phyloP scores from a whole-genome alignment of 164 flowering plant genomes.

The Kingdonia uniflora region DNA sequence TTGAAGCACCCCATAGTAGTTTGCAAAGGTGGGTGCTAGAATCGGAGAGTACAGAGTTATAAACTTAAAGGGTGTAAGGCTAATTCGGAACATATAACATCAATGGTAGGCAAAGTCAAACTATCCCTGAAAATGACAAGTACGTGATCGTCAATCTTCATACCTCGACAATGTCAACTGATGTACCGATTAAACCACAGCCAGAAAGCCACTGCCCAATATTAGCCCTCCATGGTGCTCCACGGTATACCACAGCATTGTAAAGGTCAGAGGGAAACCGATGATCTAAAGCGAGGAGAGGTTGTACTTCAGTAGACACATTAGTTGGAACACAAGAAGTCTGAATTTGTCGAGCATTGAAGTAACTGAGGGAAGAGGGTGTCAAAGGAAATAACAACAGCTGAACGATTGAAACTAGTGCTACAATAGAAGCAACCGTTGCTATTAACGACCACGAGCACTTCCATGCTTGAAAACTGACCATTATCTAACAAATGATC shows the following conservation, averaged over 20 bases:
- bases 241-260: slow-evolving; percentile 61
- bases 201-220: slow-evolving; percentile 86
- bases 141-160: neutral
- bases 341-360: slow-evolving; percentile 27
- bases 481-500: slow-evolving; percentile 21
- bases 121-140: too few species aligned
- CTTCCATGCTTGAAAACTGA: slow-evolving; percentile 38
- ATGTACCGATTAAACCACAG: slow-evolving; percentile 43
- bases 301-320: slow-evolving; percentile 22
- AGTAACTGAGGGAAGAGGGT: slow-evolving; percentile 41
- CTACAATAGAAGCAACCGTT: slow-evolving; percentile 38
- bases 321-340: slow-evolving; percentile 30
- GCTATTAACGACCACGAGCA: slow-evolving; percentile 63
- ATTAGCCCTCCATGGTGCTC: slow-evolving; percentile 83
- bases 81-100: too few species aligned
- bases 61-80: too few species aligned
- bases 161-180: slow-evolving; percentile 62
- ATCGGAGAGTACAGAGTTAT: too few species aligned
- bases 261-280: slow-evolving; percentile 49
- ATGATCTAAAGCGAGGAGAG: slow-evolving; percentile 21
- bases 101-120: too few species aligned
- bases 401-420: slow-evolving; percentile 49
- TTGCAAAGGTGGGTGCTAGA: too few species aligned
- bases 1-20: too few species aligned
- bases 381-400: slow-evolving; percentile 50